Percentiles rank a stretch among this genome's conserved stretches.
Evolutionary conservation across 2,329 filamentous ascomycete genomes (phyloP).

Genomic region (Endocalyx cinctus): DNA sequence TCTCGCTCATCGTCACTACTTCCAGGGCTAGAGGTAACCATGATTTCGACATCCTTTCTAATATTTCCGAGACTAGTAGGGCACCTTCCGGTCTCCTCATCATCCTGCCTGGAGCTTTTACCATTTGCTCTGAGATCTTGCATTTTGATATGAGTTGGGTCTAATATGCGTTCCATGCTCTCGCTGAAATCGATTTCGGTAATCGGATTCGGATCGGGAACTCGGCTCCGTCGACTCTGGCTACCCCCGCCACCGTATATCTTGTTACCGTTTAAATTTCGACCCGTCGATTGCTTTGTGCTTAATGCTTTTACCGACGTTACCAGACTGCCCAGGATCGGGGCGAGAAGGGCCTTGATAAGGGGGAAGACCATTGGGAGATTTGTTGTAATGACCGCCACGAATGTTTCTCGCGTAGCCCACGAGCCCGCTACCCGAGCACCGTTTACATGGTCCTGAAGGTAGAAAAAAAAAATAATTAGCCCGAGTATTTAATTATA

Average conservation of each 20-base stretch:
- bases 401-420: constrained; percentile 38
- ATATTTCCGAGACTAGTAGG: no score
- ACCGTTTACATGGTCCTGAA: constrained; percentile 35
- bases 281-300: constrained; percentile 30
- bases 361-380: constrained; percentile 41
- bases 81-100: no score
- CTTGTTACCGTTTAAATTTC: constrained; percentile 17
- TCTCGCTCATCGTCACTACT: no score
- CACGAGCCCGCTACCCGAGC: constrained; percentile 35
- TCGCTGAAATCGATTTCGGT: constrained; percentile 34
- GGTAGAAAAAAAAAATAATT: no score
- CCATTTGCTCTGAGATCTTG: constrained; percentile 21
- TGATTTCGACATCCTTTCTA: constrained; percentile 11
- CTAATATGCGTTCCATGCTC: constrained; percentile 40
- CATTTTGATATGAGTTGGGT: constrained; percentile 29
- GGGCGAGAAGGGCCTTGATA: constrained; percentile 31
- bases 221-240: constrained; percentile 16
- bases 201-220: constrained; percentile 27
- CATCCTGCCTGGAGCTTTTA: not conserved
- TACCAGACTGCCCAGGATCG: constrained; percentile 27
- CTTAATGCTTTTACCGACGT: constrained; percentile 30
- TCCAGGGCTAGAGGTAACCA: constrained; percentile 4
- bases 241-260: constrained; percentile 33
- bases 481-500: no score
- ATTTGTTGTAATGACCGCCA: constrained; percentile 37